Percentiles rank a stretch among this genome's conserved stretches.
phyloP scores from a whole-genome alignment of 345 rosid species.

The Linum lewisii region DNA sequence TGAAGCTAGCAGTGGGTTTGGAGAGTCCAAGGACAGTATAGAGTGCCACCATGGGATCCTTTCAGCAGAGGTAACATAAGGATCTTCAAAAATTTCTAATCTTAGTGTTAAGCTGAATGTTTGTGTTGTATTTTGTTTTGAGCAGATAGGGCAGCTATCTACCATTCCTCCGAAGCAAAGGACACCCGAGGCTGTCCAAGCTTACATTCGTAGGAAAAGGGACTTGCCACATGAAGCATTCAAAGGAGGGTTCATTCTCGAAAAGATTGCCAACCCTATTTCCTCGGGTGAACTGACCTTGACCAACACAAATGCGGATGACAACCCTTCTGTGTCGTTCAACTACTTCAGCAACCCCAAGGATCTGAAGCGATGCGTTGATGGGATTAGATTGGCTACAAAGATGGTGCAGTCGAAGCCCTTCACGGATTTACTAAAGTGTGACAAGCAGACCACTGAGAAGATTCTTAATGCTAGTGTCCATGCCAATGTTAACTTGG shows the following conservation, averaged over 20 bases:
- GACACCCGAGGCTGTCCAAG: conserved; percentile 47
- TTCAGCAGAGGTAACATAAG: conserved; percentile 88
- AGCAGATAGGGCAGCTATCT: conserved; percentile 67
- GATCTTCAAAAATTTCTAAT: too few relatives aligned
- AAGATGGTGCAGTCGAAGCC: conserved; percentile 54
- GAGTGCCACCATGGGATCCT: conserved; percentile 67
- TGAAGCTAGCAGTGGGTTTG: conserved; percentile 92
- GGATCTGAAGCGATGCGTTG: conserved; percentile 65
- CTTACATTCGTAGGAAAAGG: conserved; percentile 43
- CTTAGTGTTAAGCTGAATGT: not conserved
- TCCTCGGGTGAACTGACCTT: conserved; percentile 66
- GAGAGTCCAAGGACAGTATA: conserved; percentile 65
- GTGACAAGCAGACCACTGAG: conserved; percentile 41
- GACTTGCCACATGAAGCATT: conserved; percentile 65
- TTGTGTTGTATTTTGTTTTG: not conserved
- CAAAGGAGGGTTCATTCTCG: conserved; percentile 86
- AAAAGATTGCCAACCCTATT: conserved; percentile 58
- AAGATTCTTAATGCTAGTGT: conserved; percentile 59
- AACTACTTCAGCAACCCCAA: conserved; percentile 75
- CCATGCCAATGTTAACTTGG: conserved; percentile 70
- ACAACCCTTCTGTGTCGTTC: conserved; percentile 79
- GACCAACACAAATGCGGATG: conserved; percentile 54
- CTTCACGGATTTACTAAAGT: conserved; percentile 51
- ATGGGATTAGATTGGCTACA: conserved; percentile 49
- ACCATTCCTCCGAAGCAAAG: conserved; percentile 68